Percentiles rank a stretch among this genome's conserved stretches.
Conservation (phyloP, 768 basidiomycete genomes). For the Coprinopsis strossmayeri region DNA sequence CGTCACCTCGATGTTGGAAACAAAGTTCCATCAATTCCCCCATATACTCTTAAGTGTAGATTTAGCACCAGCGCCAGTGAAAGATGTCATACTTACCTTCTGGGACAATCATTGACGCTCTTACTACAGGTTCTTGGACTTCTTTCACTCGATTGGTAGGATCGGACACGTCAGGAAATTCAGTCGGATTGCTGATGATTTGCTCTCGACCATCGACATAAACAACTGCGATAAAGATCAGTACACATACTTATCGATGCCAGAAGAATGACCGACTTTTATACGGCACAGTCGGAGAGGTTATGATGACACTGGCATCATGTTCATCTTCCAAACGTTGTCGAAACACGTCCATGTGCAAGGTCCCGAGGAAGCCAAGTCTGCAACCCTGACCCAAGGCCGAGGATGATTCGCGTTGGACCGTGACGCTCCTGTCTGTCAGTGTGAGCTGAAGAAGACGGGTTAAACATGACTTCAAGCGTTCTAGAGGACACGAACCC, state of each 20-base stretch:
- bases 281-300: constrained; percentile 93
- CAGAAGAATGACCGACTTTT: constrained; percentile 44
- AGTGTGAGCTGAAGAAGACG: constrained; percentile 54
- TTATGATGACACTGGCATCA: constrained; percentile 89
- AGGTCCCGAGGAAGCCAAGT: constrained; percentile 89
- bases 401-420: constrained; percentile 87
- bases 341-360: constrained; percentile 96
- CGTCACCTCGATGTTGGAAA: constrained; percentile 75
- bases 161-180: constrained; percentile 85
- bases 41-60: constrained; percentile 60
- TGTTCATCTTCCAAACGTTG: constrained; percentile 97
- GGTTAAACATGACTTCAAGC: constrained; percentile 12
- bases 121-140: constrained; percentile 89
- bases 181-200: constrained; percentile 85
- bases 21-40: constrained; percentile 97
- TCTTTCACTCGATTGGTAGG: constrained; percentile 53
- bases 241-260: neutral
- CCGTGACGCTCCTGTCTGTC: constrained; percentile 83
- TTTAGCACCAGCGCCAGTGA: neutral
- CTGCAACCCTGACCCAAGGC: constrained; percentile 94
- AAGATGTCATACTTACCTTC: constrained; percentile 48
- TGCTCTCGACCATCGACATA: constrained; percentile 53
- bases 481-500: constrained; percentile 41
- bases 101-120: constrained; percentile 90
- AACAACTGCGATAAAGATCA: constrained; percentile 69